These are phyloP conservation scores for Tylopilus subfusipes DNA, from an alignment of 768 basidiomycete species.

Conservation along the genomic window DNA sequence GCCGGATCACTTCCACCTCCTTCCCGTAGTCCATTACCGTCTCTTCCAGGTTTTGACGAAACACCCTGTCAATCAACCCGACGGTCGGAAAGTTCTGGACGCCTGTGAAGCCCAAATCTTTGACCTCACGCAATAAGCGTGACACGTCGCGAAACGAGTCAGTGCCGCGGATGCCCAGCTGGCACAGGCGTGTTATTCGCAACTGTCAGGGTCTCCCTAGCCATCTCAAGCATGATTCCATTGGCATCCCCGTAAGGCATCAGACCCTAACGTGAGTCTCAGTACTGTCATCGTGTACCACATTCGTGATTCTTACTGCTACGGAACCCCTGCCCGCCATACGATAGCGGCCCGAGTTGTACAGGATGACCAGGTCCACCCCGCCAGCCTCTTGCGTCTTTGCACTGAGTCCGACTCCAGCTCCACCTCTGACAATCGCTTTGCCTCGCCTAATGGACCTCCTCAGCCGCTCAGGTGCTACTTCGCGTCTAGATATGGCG, in stretches of 20 bases:
- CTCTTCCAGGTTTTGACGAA: conserved; percentile 30
- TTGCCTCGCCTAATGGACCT: conserved; percentile 13
- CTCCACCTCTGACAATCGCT: conserved; percentile 27
- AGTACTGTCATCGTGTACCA: background rate
- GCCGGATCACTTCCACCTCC: conserved; percentile 31
- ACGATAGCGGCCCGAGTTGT: conserved; percentile 31
- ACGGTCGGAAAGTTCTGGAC: conserved; percentile 31
- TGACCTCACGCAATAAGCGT: conserved; percentile 20
- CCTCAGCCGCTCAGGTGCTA: conserved; percentile 12
- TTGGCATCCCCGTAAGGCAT: conserved; percentile 32
- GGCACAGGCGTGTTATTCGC: conserved; percentile 28
- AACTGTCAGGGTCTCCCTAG: conserved; percentile 24
- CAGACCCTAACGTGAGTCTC: conserved; percentile 13
- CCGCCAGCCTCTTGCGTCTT: conserved; percentile 27
- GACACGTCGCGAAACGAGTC: conserved; percentile 30
- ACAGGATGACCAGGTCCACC: conserved; percentile 28
- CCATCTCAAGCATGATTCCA: conserved; percentile 30
- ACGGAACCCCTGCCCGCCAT: conserved; percentile 31
- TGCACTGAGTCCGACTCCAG: conserved; percentile 26
- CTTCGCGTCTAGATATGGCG: conserved; percentile 19
- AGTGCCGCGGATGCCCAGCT: conserved; percentile 27
- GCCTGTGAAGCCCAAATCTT: conserved; percentile 26
- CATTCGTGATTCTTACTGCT: conserved; percentile 17
- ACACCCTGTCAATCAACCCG: conserved; percentile 27
- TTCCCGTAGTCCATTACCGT: conserved; percentile 29